phyloP scores from a whole-genome alignment of 179 eudicot species.

The Silene coronaria region DNA sequence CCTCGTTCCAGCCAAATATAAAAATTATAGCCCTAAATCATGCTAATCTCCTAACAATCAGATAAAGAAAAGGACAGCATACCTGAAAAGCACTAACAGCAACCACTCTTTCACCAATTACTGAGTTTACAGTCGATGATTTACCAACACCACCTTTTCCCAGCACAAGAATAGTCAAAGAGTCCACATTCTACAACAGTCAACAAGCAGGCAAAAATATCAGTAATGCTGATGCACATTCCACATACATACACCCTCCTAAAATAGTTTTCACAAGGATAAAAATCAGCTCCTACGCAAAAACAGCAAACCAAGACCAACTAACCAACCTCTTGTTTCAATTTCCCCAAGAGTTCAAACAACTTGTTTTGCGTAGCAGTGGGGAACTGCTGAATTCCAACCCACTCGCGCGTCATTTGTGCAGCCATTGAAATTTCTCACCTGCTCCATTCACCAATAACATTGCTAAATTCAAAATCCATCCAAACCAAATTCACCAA shows the following conservation, averaged over 20 bases:
- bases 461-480: not conserved
- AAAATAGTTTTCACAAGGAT: not conserved
- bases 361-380: constrained; percentile 55
- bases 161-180: constrained; percentile 86
- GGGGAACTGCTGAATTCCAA: constrained; percentile 74
- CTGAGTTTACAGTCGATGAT: constrained; percentile 88
- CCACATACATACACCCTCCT: not conserved
- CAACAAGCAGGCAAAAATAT: not conserved
- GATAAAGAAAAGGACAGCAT: constrained; percentile 10
- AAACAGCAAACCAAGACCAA: not conserved
- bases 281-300: not conserved
- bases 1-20: not conserved
- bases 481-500: not conserved
- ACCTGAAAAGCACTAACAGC: constrained; percentile 96
- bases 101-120: constrained; percentile 83
- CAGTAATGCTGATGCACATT: constrained; percentile 9
- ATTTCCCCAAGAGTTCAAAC: constrained; percentile 54
- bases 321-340: constrained; percentile 60
- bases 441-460: constrained; percentile 19
- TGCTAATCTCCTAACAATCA: not conserved
- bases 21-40: not conserved
- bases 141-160: constrained; percentile 99
- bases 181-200: constrained; percentile 51
- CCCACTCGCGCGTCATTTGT: constrained; percentile 49
- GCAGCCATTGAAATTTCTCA: constrained; percentile 24